Conservation (phyloP, 2,329 filamentous ascomycete genomes). For the Xylariales sp. region DNA sequence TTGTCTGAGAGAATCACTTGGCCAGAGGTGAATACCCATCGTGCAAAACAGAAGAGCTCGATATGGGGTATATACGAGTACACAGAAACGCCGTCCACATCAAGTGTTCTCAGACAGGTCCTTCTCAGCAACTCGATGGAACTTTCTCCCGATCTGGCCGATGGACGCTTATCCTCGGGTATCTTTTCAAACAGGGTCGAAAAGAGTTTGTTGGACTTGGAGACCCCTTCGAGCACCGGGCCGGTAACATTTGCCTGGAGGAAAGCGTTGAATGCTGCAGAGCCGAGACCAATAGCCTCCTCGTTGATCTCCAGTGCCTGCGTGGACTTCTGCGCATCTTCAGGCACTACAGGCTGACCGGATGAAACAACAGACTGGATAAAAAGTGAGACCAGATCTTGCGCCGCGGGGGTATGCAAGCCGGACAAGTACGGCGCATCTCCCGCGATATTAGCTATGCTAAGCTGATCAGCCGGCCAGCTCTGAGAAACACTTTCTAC, state of each 20-base stretch:
- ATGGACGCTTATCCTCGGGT: slow-evolving; percentile 3
- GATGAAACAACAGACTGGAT: slow-evolving; percentile 8
- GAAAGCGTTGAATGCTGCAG: slow-evolving; percentile 65
- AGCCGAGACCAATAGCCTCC: slow-evolving; percentile 37
- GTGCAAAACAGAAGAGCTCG: slow-evolving; percentile 76
- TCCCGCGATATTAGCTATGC: slow-evolving; percentile 7
- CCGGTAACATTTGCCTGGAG: slow-evolving; percentile 73
- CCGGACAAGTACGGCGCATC: slow-evolving; percentile 13
- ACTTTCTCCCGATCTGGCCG: neutral
- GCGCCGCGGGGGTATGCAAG: slow-evolving; percentile 11
- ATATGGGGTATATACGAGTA: slow-evolving; percentile 82
- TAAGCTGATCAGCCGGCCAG: slow-evolving; percentile 3
- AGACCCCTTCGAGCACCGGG: slow-evolving; percentile 49
- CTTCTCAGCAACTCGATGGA: slow-evolving; percentile 16
- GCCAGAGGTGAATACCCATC: slow-evolving; percentile 41
- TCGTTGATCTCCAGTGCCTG: neutral
- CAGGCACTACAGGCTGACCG: neutral
- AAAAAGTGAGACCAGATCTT: slow-evolving; percentile 13
- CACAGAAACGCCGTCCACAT: slow-evolving; percentile 78
- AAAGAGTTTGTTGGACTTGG: slow-evolving; percentile 18
- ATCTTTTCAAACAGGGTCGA: slow-evolving; percentile 25
- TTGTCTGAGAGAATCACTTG: slow-evolving; percentile 12
- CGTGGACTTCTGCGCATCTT: neutral
- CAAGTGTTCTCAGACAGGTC: slow-evolving; percentile 62
- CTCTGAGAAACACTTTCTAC: neutral